phyloP scores from a whole-genome alignment of 306 rosid species.

The Prunus mira region DNA sequence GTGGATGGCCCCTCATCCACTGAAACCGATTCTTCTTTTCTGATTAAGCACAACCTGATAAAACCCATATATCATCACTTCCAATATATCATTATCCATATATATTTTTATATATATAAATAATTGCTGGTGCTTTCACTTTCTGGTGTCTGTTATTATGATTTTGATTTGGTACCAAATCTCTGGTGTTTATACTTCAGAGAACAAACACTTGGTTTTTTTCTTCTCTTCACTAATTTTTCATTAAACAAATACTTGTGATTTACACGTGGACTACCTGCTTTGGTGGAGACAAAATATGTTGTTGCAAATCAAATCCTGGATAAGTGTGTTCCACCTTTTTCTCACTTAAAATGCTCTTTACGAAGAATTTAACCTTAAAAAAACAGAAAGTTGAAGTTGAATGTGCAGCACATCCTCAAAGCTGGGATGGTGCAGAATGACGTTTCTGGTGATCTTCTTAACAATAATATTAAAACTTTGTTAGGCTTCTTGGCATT shows the following conservation, averaged over 20 bases:
- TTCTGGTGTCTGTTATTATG: too few species aligned
- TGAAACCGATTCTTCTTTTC: too few species aligned
- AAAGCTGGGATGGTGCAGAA: constrained; percentile 6
- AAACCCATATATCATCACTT: too few species aligned
- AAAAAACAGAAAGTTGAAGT: background rate
- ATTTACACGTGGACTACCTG: background rate
- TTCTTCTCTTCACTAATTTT: background rate
- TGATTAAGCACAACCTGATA: too few species aligned
- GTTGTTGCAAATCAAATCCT: background rate
- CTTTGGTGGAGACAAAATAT: background rate
- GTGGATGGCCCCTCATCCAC: too few species aligned
- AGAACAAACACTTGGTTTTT: background rate
- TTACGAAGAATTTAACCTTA: background rate
- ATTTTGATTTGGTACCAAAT: background rate
- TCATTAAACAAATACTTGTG: background rate
- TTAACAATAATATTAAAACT: background rate
- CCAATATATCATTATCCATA: too few species aligned
- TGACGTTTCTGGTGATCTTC: background rate
- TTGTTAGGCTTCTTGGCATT: background rate
- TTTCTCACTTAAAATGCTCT: background rate
- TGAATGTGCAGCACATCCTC: background rate
- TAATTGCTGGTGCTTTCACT: too few species aligned
- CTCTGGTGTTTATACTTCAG: background rate
- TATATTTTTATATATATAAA: too few species aligned
- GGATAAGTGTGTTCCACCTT: background rate